phyloP scores from a whole-genome alignment of 106 monocot species.

The Apostasia ramifera region DNA sequence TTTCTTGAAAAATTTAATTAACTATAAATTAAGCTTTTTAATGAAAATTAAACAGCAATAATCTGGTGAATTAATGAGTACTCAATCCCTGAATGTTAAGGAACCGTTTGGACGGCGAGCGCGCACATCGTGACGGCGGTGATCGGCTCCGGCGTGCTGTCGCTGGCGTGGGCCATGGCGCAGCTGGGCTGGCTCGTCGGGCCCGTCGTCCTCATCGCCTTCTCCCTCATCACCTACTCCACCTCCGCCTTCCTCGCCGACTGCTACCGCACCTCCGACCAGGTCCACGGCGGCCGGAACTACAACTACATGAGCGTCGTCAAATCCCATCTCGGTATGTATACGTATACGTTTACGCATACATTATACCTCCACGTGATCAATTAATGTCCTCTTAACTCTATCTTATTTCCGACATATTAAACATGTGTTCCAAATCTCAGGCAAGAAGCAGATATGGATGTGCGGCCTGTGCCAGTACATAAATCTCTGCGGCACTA shows the following conservation, averaged over 20 bases:
- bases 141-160: slow-evolving; percentile 56
- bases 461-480: slow-evolving; percentile 33
- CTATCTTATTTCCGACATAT: too few species aligned
- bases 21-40: too few species aligned
- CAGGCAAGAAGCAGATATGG: slow-evolving; percentile 2
- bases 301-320: slow-evolving; percentile 44
- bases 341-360: too few species aligned
- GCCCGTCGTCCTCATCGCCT: slow-evolving; percentile 21
- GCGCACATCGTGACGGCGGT: slow-evolving; percentile 58
- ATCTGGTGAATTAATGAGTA: background rate
- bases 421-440: background rate
- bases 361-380: too few species aligned
- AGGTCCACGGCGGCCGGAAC: slow-evolving; percentile 24
- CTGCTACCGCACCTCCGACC: slow-evolving; percentile 42
- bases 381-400: background rate
- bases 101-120: slow-evolving; percentile 53
- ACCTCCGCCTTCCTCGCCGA: slow-evolving; percentile 45
- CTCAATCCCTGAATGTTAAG: slow-evolving; percentile 9
- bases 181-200: slow-evolving; percentile 52
- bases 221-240: slow-evolving; percentile 44
- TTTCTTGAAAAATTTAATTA: too few species aligned
- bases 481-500: slow-evolving; percentile 37
- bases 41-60: background rate
- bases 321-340: slow-evolving; percentile 26
- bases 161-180: slow-evolving; percentile 45